Evolutionary conservation across 345 rosid species (phyloP).

Genomic region (Lenwebbia sp.): DNA sequence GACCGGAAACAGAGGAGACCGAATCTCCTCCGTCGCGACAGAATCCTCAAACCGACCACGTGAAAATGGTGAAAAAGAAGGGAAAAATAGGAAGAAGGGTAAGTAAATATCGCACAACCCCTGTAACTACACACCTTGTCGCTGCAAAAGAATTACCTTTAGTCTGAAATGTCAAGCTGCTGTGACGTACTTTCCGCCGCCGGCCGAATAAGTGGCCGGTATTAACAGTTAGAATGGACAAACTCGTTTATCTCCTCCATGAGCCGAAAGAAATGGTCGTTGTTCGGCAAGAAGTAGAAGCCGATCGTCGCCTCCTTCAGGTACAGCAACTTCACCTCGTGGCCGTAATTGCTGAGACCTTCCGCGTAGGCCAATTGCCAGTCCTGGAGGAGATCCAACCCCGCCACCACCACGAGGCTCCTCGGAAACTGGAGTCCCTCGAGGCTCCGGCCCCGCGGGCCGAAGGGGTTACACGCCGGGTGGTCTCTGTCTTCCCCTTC

Average conservation of each 20-base stretch:
- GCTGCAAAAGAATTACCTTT: neutral
- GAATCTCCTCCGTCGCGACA: neutral
- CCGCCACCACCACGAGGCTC: slow-evolving; percentile 16
- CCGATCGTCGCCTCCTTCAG: slow-evolving; percentile 17
- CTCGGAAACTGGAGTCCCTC: slow-evolving; percentile 7
- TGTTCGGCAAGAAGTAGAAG: slow-evolving; percentile 17
- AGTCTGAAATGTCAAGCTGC: neutral
- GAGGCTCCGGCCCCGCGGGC: slow-evolving; percentile 5
- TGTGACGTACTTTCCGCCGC: neutral
- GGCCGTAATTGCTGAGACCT: slow-evolving; percentile 13
- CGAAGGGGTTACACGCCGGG: slow-evolving; percentile 16
- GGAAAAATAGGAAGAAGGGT: neutral
- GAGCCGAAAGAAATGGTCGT: slow-evolving; percentile 13
- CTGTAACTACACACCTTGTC: neutral
- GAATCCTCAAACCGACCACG: neutral
- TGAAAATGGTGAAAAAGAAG: neutral
- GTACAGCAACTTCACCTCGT: slow-evolving; percentile 14
- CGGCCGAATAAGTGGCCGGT: neutral
- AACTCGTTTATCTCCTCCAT: slow-evolving; percentile 19
- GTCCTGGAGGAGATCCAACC: slow-evolving; percentile 10
- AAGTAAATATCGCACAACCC: neutral
- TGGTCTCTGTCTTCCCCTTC: slow-evolving; percentile 19
- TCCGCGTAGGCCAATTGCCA: slow-evolving; percentile 14
- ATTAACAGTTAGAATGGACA: slow-evolving; percentile 6
- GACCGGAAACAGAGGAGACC: neutral